Conservation (phyloP, 2,329 filamentous ascomycete genomes). For the Fusarium sp. region DNA sequence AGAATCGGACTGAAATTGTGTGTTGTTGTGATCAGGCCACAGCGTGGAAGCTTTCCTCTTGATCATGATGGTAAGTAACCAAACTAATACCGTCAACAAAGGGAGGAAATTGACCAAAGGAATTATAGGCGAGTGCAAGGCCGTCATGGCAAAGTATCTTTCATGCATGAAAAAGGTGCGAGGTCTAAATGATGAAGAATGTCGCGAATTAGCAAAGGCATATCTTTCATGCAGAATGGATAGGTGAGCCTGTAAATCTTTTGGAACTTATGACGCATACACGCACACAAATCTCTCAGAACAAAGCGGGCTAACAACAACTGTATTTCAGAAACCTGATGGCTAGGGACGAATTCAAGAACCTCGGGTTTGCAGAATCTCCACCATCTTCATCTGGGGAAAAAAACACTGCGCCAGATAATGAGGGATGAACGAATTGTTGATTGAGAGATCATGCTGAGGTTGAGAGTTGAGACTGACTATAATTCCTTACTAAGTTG, state of each 20-base stretch:
- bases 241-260: conserved; percentile 67
- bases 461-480: not conserved
- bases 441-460: not conserved
- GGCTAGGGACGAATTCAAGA: conserved; percentile 95
- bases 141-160: conserved; percentile 87
- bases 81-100: not conserved
- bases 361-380: conserved; percentile 78
- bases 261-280: conserved; percentile 28
- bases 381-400: conserved; percentile 37
- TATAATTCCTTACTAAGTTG: conserved; percentile 15
- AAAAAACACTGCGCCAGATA: conserved; percentile 49
- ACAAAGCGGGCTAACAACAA: conserved; percentile 35
- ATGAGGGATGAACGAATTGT: conserved; percentile 53
- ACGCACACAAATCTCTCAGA: conserved; percentile 22
- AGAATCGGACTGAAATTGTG: conserved; percentile 26
- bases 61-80: conserved; percentile 79
- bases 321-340: conserved; percentile 80
- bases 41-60: conserved; percentile 92
- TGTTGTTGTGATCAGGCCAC: conserved; percentile 69
- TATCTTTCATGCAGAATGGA: conserved; percentile 97
- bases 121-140: conserved; percentile 87
- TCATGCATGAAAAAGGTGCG: conserved; percentile 86
- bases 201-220: conserved; percentile 85
- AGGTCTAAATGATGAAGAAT: conserved; percentile 88
- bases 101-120: conserved; percentile 14